These are phyloP conservation scores for Linnemannia schmuckeri DNA, from an alignment of 192 early-diverging fungal species.

Conservation along the genomic window DNA sequence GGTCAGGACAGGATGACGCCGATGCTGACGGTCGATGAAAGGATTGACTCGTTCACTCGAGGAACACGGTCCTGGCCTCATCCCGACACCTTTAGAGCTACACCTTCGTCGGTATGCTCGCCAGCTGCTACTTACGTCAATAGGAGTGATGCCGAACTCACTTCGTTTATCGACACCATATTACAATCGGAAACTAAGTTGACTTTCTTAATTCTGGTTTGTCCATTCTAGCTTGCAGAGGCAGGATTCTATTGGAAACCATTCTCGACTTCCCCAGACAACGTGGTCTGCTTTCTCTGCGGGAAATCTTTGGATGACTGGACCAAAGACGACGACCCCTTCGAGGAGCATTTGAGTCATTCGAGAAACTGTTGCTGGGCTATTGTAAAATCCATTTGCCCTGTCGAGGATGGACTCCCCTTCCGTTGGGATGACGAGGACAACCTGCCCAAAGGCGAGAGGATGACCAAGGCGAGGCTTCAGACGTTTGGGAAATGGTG, in stretches of 20 bases:
- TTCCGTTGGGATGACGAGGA: conserved; percentile 50
- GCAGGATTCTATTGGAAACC: conserved; percentile 57
- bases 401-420: conserved; percentile 18
- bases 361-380: conserved; percentile 45
- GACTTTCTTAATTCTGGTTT: neutral
- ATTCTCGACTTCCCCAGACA: conserved; percentile 19
- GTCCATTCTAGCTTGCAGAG: conserved; percentile 32
- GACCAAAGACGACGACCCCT: conserved; percentile 33
- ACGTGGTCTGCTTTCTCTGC: conserved; percentile 57
- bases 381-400: conserved; percentile 25
- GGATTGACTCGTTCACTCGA: conserved; percentile 35
- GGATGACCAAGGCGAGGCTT: conserved; percentile 46
- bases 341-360: conserved; percentile 39
- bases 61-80: conserved; percentile 33
- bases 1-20: conserved; percentile 38
- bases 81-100: conserved; percentile 14
- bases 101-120: conserved; percentile 17
- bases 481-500: conserved; percentile 59
- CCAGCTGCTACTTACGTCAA: neutral
- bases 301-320: conserved; percentile 51
- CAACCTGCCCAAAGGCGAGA: conserved; percentile 37
- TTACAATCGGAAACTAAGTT: neutral
- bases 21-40: conserved; percentile 41
- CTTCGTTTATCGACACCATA: neutral
- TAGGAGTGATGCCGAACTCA: neutral